Conservation (phyloP, 345 rosid genomes). For the Salix dunnii region DNA sequence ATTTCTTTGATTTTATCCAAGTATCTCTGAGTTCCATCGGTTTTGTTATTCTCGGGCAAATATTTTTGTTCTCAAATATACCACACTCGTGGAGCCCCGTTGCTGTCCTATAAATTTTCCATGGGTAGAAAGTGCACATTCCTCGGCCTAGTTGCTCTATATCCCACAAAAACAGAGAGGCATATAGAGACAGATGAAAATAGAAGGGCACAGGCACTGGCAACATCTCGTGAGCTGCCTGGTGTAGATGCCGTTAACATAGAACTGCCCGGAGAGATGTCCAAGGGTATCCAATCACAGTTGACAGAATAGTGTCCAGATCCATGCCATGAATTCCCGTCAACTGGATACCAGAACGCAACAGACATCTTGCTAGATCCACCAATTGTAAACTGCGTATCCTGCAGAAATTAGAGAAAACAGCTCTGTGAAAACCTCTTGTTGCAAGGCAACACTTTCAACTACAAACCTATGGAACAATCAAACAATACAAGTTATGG, state of each 20-base stretch:
- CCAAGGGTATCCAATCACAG: slow-evolving; percentile 81
- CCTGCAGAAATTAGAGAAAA: slow-evolving; percentile 47
- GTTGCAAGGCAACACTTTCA: slow-evolving; percentile 24
- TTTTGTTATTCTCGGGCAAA: no score
- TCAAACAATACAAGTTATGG: not conserved
- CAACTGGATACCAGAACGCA: slow-evolving; percentile 92
- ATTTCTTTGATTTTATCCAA: no score
- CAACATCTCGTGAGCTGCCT: slow-evolving; percentile 44
- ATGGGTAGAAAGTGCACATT: slow-evolving; percentile 40
- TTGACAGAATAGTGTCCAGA: slow-evolving; percentile 79
- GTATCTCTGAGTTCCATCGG: no score
- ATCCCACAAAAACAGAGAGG: slow-evolving; percentile 61
- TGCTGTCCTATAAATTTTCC: slow-evolving; percentile 16
- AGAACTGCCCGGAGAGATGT: slow-evolving; percentile 47
- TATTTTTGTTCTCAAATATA: not conserved
- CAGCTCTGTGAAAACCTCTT: not conserved
- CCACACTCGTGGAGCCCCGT: not conserved
- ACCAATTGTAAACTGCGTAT: slow-evolving; percentile 77
- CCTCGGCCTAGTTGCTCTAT: slow-evolving; percentile 36
- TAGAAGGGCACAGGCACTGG: slow-evolving; percentile 58
- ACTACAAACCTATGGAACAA: not conserved
- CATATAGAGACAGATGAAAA: slow-evolving; percentile 57
- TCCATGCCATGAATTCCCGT: slow-evolving; percentile 75
- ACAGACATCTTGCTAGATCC: slow-evolving; percentile 67
- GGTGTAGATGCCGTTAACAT: slow-evolving; percentile 26